phyloP scores from a whole-genome alignment of 257 asterid genomes.

The Nicotiana obtusifolia region DNA sequence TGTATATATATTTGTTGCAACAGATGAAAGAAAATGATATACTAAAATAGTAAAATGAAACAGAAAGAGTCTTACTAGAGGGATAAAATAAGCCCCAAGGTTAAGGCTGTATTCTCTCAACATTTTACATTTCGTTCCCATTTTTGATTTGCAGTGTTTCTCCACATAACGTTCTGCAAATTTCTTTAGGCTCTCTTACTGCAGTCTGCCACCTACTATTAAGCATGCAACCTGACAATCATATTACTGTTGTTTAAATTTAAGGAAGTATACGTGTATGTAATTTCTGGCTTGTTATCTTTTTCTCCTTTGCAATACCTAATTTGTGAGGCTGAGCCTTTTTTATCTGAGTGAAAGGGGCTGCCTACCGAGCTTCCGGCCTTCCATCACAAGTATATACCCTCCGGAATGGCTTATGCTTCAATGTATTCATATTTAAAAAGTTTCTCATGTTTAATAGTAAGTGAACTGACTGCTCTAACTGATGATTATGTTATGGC shows the following conservation, averaged over 20 bases:
- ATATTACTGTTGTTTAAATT: background rate
- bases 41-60: background rate
- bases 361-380: background rate
- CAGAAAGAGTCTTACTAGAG: background rate
- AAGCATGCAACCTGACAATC: background rate
- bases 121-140: background rate
- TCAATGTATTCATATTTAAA: background rate
- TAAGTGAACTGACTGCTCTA: background rate
- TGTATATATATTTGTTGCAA: background rate
- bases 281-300: background rate
- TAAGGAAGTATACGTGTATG: background rate
- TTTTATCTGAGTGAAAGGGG: background rate
- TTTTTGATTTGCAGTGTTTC: background rate
- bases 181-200: background rate
- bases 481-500: background rate
- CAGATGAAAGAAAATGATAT: background rate
- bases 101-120: background rate
- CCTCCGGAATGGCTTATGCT: background rate
- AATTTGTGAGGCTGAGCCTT: background rate
- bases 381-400: background rate
- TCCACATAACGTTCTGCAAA: constrained; percentile 1
- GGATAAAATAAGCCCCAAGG: background rate
- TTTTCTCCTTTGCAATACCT: constrained; percentile 2
- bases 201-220: background rate
- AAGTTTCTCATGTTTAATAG: background rate